Evolutionary conservation across 345 rosid genomes (phyloP).

Genomic region (Dipteronia dyeriana): DNA sequence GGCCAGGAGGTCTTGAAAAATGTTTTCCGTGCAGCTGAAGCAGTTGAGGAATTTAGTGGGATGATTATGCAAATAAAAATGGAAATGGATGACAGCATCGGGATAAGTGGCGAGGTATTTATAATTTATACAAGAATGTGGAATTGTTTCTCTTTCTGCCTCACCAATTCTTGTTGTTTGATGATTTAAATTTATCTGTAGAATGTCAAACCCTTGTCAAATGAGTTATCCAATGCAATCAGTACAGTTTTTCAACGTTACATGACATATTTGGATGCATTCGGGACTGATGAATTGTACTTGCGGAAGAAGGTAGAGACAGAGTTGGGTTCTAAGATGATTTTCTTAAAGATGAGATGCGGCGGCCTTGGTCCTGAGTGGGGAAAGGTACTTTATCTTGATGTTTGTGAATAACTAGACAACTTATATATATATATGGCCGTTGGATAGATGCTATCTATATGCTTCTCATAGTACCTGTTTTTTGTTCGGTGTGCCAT

Average conservation of each 20-base stretch:
- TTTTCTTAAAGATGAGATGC: constrained; percentile 96
- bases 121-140: not conserved
- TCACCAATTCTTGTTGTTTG: not conserved
- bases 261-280: constrained; percentile 60
- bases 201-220: constrained; percentile 74
- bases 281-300: constrained; percentile 72
- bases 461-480: not conserved
- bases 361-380: constrained; percentile 82
- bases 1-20: constrained; percentile 73
- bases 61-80: constrained; percentile 66
- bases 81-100: constrained; percentile 90
- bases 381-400: constrained; percentile 72
- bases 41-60: constrained; percentile 82
- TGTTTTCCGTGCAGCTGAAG: constrained; percentile 82
- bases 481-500: not conserved
- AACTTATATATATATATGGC: not conserved
- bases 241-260: constrained; percentile 62
- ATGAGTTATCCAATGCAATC: constrained; percentile 53
- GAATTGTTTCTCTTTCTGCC: not conserved
- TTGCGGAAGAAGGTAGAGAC: constrained; percentile 89
- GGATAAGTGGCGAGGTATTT: constrained; percentile 88
- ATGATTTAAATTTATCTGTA: constrained; percentile 33
- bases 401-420: not conserved
- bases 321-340: constrained; percentile 94
- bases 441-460: not conserved